Evolutionary conservation across 108 stramenopile species (phyloP).

Genomic region (Fistulifera pelliculosa): DNA sequence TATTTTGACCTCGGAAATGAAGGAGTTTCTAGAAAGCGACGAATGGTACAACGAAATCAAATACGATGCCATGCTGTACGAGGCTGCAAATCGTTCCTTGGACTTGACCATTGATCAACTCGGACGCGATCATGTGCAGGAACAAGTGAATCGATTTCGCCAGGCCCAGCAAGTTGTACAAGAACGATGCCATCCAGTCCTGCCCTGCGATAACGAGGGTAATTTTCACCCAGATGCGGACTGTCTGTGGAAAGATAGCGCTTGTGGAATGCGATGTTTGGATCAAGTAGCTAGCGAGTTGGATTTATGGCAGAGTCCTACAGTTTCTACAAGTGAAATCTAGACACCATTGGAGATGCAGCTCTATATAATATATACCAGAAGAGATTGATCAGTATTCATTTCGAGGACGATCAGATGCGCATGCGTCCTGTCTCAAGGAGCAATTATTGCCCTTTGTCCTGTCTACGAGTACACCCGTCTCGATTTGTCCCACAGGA

Average conservation of each 20-base stretch:
- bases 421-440: too few species aligned
- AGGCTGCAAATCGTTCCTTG: conserved; percentile 30
- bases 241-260: conserved; percentile 1
- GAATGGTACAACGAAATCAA: conserved; percentile 21
- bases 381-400: too few species aligned
- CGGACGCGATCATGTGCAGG: conserved; percentile 22
- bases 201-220: background rate
- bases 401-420: too few species aligned
- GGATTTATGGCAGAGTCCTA: background rate
- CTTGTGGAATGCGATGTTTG: background rate
- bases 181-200: background rate
- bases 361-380: too few species aligned
- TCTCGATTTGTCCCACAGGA: too few species aligned
- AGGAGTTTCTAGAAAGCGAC: conserved; percentile 10
- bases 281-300: background rate
- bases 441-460: too few species aligned
- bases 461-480: too few species aligned
- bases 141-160: conserved; percentile 10
- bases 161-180: background rate
- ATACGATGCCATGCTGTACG: conserved; percentile 22
- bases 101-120: conserved; percentile 41
- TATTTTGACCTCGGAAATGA: conserved; percentile 21
- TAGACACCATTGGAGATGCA: too few species aligned
- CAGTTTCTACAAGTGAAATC: too few species aligned
- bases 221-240: background rate